Base-by-base conservation (phyloP, 805 yeast species). In the Ogataea corticis region DNA sequence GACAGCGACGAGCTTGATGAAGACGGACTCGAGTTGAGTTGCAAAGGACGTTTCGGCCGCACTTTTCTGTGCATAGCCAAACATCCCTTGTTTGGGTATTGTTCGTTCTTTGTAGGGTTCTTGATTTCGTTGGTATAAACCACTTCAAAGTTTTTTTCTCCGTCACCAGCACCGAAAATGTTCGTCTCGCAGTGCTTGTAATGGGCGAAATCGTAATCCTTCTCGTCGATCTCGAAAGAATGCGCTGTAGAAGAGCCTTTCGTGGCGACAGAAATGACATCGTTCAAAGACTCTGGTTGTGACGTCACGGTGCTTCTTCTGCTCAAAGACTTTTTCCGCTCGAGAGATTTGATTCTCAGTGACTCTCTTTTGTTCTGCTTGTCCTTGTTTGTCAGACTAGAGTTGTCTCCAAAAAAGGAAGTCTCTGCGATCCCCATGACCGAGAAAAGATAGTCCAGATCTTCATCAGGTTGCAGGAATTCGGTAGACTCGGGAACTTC, bases 371-470 rank as follows among this genome's bases (percentile, higher is more conserved):
- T 65, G 17, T 55, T 57, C 25, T 58, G 51, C 16, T 66, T 68
- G 2, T 66, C 56, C 45, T 65, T 64, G 21, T 31, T 41, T 7
- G 57, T 40, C n/a, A 59, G 44, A 13, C 50, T 56, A 23, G 61
- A 41, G 44, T 47, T 41, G 18, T 50, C 50, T 9, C 51, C 53
- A 31, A 61, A 72, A 45, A 72, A 68, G 1, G 68, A 55, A 2
- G 74, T 69, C 40, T 72, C 77, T 32, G 72, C 72, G 23, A 60
- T 59, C 14, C 71, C 75, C 25, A 67, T 66, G 30, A 71, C 52
- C 27, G 66, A 67, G 5, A 71, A 69, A 25, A 70, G 52, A 46
- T 68, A 65, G n/a, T 63, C 71, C 36, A 68, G 46, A 38, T 70
- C 73, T 28, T 63, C 65, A 27, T 50, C 60, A 12, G 38, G 42